Conservation (phyloP, 1,284 basidiomycete genomes). For the Marasmius sp. region DNA sequence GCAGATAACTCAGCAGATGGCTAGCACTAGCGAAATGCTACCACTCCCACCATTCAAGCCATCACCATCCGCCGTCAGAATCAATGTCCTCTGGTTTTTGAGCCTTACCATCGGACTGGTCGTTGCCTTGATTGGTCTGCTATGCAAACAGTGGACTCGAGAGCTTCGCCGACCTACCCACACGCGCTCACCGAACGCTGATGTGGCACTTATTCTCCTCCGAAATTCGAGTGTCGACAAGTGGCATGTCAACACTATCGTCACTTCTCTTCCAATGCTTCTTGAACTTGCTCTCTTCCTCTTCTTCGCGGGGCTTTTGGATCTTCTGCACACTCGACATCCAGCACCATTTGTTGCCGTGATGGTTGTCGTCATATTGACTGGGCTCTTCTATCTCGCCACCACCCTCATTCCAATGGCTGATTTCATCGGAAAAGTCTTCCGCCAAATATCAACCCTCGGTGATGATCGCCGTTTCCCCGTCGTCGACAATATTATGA, state of each 20-base stretch:
- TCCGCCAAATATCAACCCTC: too few relatives aligned
- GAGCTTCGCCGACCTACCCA: slow-evolving; percentile 4
- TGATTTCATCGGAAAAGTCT: background rate
- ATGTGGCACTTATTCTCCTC: background rate
- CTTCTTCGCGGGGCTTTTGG: slow-evolving; percentile 5
- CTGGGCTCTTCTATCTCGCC: background rate
- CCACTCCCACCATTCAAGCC: background rate
- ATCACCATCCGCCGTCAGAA: background rate
- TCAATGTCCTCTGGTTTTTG: slow-evolving; percentile 8
- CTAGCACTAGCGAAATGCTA: too few relatives aligned
- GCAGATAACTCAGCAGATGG: background rate
- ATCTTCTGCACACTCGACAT: slow-evolving; percentile 1
- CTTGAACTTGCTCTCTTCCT: slow-evolving; percentile 2
- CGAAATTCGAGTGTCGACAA: background rate
- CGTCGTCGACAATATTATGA: background rate
- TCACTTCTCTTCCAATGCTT: slow-evolving; percentile 1
- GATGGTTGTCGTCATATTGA: background rate
- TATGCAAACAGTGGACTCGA: slow-evolving; percentile 14
- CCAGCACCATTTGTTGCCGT: background rate
- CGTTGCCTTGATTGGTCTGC: slow-evolving; percentile 3
- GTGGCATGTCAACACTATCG: background rate
- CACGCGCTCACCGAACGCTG: background rate
- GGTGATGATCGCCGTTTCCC: too few relatives aligned
- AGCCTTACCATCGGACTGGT: slow-evolving; percentile 6
- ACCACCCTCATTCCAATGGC: background rate